A percentile compares a stretch with the other conserved stretches of the same genome.
phyloP scores from a whole-genome alignment of 148 eudicot genomes.

The Rhododendron ferrugineum region DNA sequence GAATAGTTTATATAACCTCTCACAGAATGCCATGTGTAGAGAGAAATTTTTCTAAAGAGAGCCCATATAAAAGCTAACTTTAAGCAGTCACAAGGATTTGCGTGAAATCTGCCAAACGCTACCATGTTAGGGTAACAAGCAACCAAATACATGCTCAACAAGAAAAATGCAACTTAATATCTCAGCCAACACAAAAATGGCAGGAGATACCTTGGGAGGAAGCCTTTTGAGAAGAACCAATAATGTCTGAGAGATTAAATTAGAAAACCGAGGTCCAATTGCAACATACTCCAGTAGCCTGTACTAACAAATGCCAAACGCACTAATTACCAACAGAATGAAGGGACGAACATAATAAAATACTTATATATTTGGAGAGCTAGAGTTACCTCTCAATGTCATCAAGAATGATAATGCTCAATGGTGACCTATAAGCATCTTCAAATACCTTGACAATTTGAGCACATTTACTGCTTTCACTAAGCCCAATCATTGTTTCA shows the following conservation, averaged over 20 bases:
- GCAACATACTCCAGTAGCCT: slow-evolving; percentile 93
- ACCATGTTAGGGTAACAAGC: background rate
- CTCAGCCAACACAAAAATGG: background rate
- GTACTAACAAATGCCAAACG: slow-evolving; percentile 14
- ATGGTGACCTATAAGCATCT: slow-evolving; percentile 90
- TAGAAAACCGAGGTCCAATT: slow-evolving; percentile 95
- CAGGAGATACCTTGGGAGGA: slow-evolving; percentile 71
- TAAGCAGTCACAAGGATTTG: background rate
- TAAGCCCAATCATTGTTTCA: slow-evolving; percentile 91
- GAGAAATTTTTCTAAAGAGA: background rate
- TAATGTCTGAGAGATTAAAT: slow-evolving; percentile 84
- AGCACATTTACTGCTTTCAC: slow-evolving; percentile 88
- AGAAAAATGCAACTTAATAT: background rate
- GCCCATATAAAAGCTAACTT: background rate
- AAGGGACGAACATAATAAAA: slow-evolving; percentile 6
- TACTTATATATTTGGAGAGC: background rate
- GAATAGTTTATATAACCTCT: background rate
- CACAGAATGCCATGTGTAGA: background rate
- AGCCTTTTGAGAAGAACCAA: slow-evolving; percentile 91
- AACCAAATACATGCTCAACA: slow-evolving; percentile 1
- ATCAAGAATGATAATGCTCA: slow-evolving; percentile 84
- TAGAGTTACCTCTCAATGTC: slow-evolving; percentile 73
- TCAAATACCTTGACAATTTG: slow-evolving; percentile 94
- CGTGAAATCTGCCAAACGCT: background rate
- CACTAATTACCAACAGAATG: slow-evolving; percentile 6